Percentiles rank a stretch among this genome's conserved stretches.
Evolutionary conservation across 441 rosid genomes (phyloP).

Genomic region (Breynia disticha): DNA sequence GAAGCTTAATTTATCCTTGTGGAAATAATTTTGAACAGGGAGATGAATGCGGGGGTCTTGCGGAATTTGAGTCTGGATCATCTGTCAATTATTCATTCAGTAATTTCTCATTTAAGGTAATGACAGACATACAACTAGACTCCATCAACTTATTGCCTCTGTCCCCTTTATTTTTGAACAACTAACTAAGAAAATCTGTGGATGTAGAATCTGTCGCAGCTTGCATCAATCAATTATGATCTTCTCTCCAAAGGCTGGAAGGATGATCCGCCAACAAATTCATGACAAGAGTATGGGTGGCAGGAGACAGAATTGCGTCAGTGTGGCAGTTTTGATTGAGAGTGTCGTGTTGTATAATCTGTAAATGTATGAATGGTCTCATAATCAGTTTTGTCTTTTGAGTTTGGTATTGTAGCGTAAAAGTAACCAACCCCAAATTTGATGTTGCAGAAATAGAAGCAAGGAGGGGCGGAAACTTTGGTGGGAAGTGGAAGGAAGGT

Average conservation of each 20-base stretch:
- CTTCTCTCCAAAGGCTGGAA: conserved; percentile 84
- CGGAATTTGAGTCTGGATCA: conserved; percentile 44
- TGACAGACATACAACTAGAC: background rate
- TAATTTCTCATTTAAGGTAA: conserved; percentile 81
- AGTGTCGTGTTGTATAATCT: no score
- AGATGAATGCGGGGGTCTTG: conserved; percentile 61
- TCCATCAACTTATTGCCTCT: background rate
- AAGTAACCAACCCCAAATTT: no score
- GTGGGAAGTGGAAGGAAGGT: conserved; percentile 31
- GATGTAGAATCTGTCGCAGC: conserved; percentile 65
- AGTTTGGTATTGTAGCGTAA: no score
- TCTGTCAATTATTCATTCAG: conserved; percentile 51
- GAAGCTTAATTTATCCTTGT: conserved; percentile 11
- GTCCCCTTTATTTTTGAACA: no score
- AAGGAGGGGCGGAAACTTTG: conserved; percentile 15
- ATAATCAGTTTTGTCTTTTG: no score
- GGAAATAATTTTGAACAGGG: conserved; percentile 27
- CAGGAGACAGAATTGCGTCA: conserved; percentile 10
- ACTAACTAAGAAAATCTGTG: background rate
- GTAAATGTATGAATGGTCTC: no score
- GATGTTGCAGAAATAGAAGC: no score
- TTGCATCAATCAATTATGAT: conserved; percentile 74
- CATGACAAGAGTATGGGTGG: conserved; percentile 19
- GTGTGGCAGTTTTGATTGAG: conserved; percentile 19
- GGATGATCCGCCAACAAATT: conserved; percentile 58